Percentiles rank a stretch among this genome's conserved stretches.
Conservation (phyloP, 1,139 yeast species). For the Arxiozyma slooffiae region DNA sequence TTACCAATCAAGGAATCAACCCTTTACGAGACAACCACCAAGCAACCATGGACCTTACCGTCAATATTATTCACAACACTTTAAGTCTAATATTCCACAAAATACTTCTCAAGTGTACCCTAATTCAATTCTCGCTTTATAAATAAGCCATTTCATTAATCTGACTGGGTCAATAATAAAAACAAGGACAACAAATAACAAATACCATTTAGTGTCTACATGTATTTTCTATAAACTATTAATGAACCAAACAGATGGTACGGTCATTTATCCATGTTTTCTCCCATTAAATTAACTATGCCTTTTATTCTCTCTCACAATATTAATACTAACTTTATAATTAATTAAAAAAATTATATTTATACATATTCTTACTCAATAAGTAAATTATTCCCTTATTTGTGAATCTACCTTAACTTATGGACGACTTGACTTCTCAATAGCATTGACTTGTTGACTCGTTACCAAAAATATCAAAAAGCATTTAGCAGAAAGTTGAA, state of each 20-base stretch:
- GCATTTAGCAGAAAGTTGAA: no score
- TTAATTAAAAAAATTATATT: no score
- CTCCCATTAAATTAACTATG: neutral
- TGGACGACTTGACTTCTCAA: no score
- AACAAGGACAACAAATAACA: neutral
- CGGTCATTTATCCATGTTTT: neutral
- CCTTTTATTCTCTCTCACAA: neutral
- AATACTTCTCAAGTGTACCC: conserved; percentile 1
- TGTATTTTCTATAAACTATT: neutral
- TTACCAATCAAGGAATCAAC: neutral
- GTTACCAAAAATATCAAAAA: no score
- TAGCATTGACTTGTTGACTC: neutral
- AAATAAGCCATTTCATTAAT: neutral
- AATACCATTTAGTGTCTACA: neutral
- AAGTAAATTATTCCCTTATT: no score
- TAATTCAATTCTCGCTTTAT: neutral
- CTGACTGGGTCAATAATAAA: no score
- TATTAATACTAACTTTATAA: no score
- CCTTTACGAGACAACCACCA: neutral
- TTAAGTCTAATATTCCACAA: neutral
- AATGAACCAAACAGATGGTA: neutral
- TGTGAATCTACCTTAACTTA: neutral
- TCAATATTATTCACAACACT: conserved; percentile 3
- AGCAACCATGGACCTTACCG: neutral
- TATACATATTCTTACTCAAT: neutral